Base-by-base conservation (phyloP, 2,329 filamentous ascomycete species). In the Arthroderma sp. region DNA sequence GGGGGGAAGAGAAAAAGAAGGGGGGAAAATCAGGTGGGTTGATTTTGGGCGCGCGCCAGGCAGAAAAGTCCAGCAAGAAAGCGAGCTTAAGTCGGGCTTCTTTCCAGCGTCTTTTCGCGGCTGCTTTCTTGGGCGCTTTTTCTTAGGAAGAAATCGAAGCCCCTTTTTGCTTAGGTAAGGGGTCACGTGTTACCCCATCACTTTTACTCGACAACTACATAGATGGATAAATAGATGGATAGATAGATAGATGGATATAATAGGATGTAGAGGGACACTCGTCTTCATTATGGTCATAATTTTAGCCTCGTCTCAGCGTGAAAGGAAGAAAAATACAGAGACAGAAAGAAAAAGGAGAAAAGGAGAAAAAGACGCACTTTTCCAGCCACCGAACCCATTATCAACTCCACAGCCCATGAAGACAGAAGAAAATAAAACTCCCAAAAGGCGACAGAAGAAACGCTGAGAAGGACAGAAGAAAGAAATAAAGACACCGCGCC, bases 341-440 rank as follows among this genome's bases (percentile, higher is more conserved):
- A 63, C 61, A 65, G 62, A 61, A 60, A 64, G 65, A 64, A 19
- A 52, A 31, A 53, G 54, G 60, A 33, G 63, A 59, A 60, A 56
- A 39, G 60, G 60, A 59, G 54, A 61, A 58, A 41, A 54, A 53
- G 62, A 56, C 56, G 39, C 37, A n/a, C 33, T 54, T 37, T 54
- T 54, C 37, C 52, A 21, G 33, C 37, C 51, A 13, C 51, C 33
- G 33, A 54, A 21, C 52, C 52, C 23, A 8, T 11, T 19, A 38
- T 25, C 25, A 41, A 37, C 37, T 54, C 33, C 37, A 33, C n/a
- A 41, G 15, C 19, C 33, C n/a, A 54, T 23, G 37, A 54, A 58
- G 38, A 33, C 7, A 25, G 53, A 58, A 15, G 35, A 51, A 19
- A 39, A 17, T 11, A 17, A 13, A 13, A 38, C 35, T 38, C 39